A percentile compares a stretch with the other conserved stretches of the same genome.
phyloP scores from a whole-genome alignment of 2,329 filamentous ascomycete genomes.

The Aspergillus phoenicis region DNA sequence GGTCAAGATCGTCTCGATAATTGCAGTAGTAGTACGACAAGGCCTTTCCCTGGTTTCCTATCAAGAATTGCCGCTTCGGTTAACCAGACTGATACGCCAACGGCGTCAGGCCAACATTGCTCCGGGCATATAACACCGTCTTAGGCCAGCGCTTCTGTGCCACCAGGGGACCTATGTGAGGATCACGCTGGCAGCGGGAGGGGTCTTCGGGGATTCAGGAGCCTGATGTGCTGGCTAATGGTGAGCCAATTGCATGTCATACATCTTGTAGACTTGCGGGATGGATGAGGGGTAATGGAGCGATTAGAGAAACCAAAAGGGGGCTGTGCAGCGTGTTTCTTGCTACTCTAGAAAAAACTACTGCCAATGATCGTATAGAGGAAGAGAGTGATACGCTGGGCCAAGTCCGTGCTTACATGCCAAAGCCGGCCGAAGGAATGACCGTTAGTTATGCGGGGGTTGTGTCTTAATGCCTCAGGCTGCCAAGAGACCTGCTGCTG shows the following conservation, averaged over 20 bases:
- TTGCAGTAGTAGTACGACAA: not conserved
- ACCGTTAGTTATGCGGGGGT: not conserved
- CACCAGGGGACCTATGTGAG: not conserved
- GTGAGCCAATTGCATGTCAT: not conserved
- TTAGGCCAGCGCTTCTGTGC: not conserved
- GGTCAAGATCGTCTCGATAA: not conserved
- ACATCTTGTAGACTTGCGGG: not conserved
- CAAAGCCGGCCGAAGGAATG: not conserved
- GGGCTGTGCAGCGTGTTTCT: not conserved
- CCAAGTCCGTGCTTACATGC: constrained; percentile 2
- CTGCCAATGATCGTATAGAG: no score
- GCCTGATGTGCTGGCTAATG: not conserved
- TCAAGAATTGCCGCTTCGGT: not conserved
- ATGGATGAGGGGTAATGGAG: not conserved
- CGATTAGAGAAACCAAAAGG: not conserved
- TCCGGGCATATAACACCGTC: not conserved
- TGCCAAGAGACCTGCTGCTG: not conserved
- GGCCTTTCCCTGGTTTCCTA: not conserved
- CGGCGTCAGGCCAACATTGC: not conserved
- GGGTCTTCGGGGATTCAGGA: not conserved
- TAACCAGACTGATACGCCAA: not conserved
- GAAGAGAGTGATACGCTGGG: not conserved
- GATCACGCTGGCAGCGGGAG: not conserved
- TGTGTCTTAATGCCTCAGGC: constrained; percentile 14
- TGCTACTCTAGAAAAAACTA: not conserved